A percentile compares a stretch with the other conserved stretches of the same genome.
phyloP scores from a whole-genome alignment of 164 flowering plant species.

The Malania oleifera region DNA sequence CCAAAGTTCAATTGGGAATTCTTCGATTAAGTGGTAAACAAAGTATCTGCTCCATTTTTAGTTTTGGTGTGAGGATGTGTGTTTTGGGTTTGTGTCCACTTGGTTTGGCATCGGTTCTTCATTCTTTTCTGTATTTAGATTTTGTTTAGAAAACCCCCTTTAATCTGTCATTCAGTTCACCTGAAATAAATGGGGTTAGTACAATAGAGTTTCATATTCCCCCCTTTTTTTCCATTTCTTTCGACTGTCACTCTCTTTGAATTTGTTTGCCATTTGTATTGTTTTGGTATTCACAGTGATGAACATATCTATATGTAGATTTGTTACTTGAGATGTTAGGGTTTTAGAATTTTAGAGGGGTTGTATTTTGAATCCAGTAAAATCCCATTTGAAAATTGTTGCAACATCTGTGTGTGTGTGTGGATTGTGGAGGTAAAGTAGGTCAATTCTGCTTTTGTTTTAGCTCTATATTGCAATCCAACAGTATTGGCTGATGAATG shows the following conservation, averaged over 20 bases:
- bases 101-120: constrained; percentile 20
- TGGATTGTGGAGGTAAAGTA: too few species aligned
- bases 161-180: constrained; percentile 12
- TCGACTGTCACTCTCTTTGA: not conserved
- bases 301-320: not conserved
- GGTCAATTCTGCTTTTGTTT: not conserved
- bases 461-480: not conserved
- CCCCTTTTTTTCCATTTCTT: not conserved
- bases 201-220: not conserved
- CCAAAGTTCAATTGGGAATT: constrained; percentile 51
- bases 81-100: constrained; percentile 16
- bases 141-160: constrained; percentile 16
- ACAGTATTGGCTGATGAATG: constrained; percentile 8
- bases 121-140: constrained; percentile 47
- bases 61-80: constrained; percentile 26
- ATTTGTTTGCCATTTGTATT: not conserved
- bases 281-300: not conserved
- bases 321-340: constrained; percentile 2
- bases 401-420: too few species aligned
- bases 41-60: constrained; percentile 1
- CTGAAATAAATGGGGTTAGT: constrained; percentile 25
- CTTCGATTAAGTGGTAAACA: constrained; percentile 25
- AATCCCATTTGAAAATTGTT: too few species aligned
- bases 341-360: too few species aligned
- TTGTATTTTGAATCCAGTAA: too few species aligned